Evolutionary conservation across 768 basidiomycete genomes (phyloP).

Genomic region (Cystofilobasidium capitatum): DNA sequence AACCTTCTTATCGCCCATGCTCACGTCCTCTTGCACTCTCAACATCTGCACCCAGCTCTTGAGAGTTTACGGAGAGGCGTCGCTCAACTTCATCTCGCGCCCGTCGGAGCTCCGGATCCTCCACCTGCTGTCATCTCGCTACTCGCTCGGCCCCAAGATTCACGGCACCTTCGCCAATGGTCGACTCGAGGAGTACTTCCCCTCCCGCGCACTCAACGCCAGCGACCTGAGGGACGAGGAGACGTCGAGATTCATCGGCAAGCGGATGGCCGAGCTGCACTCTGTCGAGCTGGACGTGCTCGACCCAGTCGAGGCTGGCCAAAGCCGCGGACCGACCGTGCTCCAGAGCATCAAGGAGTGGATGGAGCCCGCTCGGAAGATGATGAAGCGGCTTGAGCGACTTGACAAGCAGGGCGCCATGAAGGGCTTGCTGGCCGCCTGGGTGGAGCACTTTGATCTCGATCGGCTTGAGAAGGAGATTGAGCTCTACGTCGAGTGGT

Average conservation of each 20-base stretch:
- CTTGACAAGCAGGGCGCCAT: constrained; percentile 13
- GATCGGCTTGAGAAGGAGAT: constrained; percentile 56
- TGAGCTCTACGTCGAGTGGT: constrained; percentile 60
- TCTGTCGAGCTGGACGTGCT: constrained; percentile 71
- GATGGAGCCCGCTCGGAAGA: constrained; percentile 60
- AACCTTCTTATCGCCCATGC: not conserved
- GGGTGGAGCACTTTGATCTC: constrained; percentile 51
- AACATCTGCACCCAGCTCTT: constrained; percentile 51
- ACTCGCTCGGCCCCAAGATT: constrained; percentile 79
- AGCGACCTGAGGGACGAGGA: constrained; percentile 65
- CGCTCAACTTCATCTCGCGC: constrained; percentile 76
- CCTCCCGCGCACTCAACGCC: constrained; percentile 68
- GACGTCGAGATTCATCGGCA: constrained; percentile 66
- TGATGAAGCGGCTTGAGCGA: constrained; percentile 50
- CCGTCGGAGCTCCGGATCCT: constrained; percentile 75
- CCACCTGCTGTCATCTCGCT: constrained; percentile 76
- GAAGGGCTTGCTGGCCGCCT: constrained; percentile 31
- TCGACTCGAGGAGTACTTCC: constrained; percentile 88
- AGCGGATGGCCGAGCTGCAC: constrained; percentile 92
- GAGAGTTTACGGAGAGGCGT: constrained; percentile 84
- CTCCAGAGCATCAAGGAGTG: constrained; percentile 37
- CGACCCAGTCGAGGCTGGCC: constrained; percentile 33
- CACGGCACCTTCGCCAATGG: constrained; percentile 95
- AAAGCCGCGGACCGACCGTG: constrained; percentile 30
- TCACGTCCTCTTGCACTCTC: not conserved